Percentiles rank a stretch among this genome's conserved stretches.
phyloP scores from a whole-genome alignment of 2,329 filamentous ascomycete genomes.

The Raffaelea ambrosiae region DNA sequence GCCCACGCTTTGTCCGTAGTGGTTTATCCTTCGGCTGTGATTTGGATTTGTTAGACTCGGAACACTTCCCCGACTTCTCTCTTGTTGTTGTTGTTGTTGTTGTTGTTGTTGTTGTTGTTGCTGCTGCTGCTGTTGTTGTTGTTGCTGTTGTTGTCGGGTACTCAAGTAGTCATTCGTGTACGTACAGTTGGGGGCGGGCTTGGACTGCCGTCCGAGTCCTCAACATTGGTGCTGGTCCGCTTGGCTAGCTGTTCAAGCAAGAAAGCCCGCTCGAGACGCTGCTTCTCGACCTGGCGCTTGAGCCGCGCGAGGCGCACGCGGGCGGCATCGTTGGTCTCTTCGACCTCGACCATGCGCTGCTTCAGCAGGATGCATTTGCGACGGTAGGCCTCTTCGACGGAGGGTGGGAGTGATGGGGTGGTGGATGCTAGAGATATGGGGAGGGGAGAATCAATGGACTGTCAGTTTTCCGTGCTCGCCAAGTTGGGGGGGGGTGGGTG shows the following conservation, averaged over 20 bases:
- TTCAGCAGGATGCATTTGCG: constrained; percentile 94
- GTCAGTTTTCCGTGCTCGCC: no score
- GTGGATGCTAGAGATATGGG: neutral
- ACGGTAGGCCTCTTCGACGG: constrained; percentile 91
- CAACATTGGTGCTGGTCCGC: constrained; percentile 64
- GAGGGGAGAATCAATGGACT: neutral
- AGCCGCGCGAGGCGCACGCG: constrained; percentile 71
- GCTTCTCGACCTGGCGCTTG: constrained; percentile 80
- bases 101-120: neutral
- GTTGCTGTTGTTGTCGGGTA: neutral
- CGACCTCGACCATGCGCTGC: constrained; percentile 83
- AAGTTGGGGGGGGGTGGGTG: no score
- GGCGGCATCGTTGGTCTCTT: constrained; percentile 80
- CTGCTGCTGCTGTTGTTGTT: neutral
- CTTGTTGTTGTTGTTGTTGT: constrained; percentile 5
- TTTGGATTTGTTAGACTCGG: no score
- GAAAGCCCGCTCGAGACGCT: constrained; percentile 77
- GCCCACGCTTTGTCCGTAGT: constrained; percentile 63
- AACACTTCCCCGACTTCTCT: no score
- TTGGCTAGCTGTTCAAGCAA: constrained; percentile 64
- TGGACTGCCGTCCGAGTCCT: constrained; percentile 71
- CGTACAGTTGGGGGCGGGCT: constrained; percentile 72
- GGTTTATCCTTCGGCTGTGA: constrained; percentile 68
- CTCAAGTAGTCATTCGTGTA: constrained; percentile 12
- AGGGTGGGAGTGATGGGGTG: constrained; percentile 56